Base-by-base conservation (phyloP, 2,329 filamentous ascomycete genomes). In the Dothidotthia symphoricarpi region DNA sequence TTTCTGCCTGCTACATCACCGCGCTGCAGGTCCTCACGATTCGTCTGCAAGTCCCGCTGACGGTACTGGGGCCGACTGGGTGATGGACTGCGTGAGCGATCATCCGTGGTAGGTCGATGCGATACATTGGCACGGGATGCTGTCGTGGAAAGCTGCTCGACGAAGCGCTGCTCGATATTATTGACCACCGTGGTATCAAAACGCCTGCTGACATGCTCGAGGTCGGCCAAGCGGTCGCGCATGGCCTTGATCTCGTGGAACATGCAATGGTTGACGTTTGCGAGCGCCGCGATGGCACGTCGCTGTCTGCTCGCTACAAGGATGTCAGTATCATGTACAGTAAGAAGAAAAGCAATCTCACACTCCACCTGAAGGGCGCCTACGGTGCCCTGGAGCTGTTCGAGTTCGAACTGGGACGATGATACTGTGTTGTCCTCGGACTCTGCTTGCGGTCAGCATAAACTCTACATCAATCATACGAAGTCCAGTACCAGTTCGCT, bases 171-270 rank as follows among this genome's bases (percentile, higher is more conserved):
- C n/a, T n/a, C n/a, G n/a, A n/a, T n/a, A n/a, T n/a, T n/a, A n/a
- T n/a, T n/a, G n/a, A n/a, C n/a, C n/a, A n/a, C n/a, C n/a, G n/a
- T n/a, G n/a, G n/a, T n/a, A n/a, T n/a, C n/a, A n/a, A n/a, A n/a
- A n/a, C n/a, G n/a, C n/a, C n/a, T n/a, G n/a, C n/a, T n/a, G n/a
- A n/a, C n/a, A n/a, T n/a, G 75, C 14, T 86, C 86, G 37, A 94
- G 80, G 66, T 95, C 96, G 50, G 95, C 77, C 85, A 97, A 93
- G 45, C 91, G 90, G 77, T 95, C 95, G 72, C 96, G 89, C 45
- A 97, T 16, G 1, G 25, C 12, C 3, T 33, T 27, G 4, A 37
- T 2, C 10, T 30, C 13, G 3, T 25, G 10, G 1, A 31, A 4
- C 1, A 37, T 28, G 6, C 13, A 19, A 4, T n/a, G 11, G 10